Base-by-base conservation (phyloP, 139 green algal genomes). In the Ettlia oleoabundans region DNA sequence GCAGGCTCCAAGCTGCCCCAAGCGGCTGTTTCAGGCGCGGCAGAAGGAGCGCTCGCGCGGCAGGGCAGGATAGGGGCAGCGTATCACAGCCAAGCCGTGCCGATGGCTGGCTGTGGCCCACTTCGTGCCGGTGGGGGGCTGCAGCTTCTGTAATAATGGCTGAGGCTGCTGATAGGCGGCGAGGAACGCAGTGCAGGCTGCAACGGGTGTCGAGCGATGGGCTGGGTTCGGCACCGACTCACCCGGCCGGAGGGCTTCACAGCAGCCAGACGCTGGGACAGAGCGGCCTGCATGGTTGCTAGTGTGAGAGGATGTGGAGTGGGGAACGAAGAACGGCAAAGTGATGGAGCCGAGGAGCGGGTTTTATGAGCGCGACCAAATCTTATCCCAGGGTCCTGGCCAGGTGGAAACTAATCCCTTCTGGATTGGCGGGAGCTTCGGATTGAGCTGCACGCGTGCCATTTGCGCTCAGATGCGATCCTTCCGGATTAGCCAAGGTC, bases 181-280 rank as follows among this genome's bases (percentile, higher is more conserved):
- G 47, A 58, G 10, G 47, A 58, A 15, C 13, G 47, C 47, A 24
- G 13, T 24, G 47, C 13, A 15, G 47, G 13, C 47, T 15, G 47
- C 10, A 24, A 58, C 13, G 47, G 47, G 47, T 15, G 10, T 15
- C 13, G 13, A 15, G 15, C 47, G 47, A 58, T 15, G 47, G 47
- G 47, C 15, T 58, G 13, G 47, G n/a, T n/a, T n/a, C n/a, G n/a
- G n/a, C n/a, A n/a, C n/a, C n/a, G 55, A 28, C 73, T 67, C 38
- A 80, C 73, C 73, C 73, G 73, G 73, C 73, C 73, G 18, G 72
- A 67, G 51, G 73, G 73, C 52, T 67, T 67, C 35, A 80, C 38
- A 61, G 53, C 53, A 53, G 53, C 53, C 33, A 80, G 26, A 43
- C 73, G 62, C 32, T 43, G 53, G 53, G 73, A 53, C 1, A 80